Evolutionary conservation across 805 yeast species (phyloP).

Genomic region (Cyberlindnera nakhonratchasimensis): DNA sequence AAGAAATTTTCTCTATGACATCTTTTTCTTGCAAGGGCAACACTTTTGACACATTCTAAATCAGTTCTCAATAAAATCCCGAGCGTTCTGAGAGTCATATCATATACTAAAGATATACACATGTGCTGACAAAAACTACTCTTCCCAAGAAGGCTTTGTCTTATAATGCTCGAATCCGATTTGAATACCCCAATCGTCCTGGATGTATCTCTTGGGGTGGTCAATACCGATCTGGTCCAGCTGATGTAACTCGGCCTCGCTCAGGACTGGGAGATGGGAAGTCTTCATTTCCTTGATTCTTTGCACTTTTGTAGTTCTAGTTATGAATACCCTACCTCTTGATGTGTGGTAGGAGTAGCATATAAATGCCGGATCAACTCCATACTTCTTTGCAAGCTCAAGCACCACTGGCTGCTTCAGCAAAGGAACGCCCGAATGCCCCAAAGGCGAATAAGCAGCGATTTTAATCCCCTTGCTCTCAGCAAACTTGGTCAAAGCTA

Average conservation of each 20-base stretch:
- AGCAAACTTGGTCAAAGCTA: conserved; percentile 50
- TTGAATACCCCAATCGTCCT: conserved; percentile 24
- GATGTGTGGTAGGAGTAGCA: conserved; percentile 60
- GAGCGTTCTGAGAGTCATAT: too few species aligned
- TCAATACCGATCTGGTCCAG: conserved; percentile 33
- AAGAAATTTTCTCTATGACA: not conserved
- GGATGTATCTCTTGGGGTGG: conserved; percentile 32
- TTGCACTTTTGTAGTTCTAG: conserved; percentile 67
- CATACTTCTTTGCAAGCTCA: conserved; percentile 55
- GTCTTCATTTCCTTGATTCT: conserved; percentile 47
- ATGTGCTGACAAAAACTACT: not conserved
- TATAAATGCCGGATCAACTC: conserved; percentile 51
- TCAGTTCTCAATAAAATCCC: too few species aligned
- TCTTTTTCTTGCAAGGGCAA: not conserved
- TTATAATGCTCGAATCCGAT: conserved; percentile 22
- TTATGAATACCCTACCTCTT: conserved; percentile 58
- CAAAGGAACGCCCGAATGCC: conserved; percentile 63
- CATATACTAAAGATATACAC: not conserved
- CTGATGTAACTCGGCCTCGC: conserved; percentile 39
- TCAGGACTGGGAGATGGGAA: conserved; percentile 32
- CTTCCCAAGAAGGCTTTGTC: conserved; percentile 19
- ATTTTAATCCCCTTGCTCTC: conserved; percentile 48
- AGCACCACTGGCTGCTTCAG: conserved; percentile 46
- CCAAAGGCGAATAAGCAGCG: conserved; percentile 62
- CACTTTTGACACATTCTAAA: not conserved